Conservation (phyloP, 805 yeast species). For the Ogataea methylovora region DNA sequence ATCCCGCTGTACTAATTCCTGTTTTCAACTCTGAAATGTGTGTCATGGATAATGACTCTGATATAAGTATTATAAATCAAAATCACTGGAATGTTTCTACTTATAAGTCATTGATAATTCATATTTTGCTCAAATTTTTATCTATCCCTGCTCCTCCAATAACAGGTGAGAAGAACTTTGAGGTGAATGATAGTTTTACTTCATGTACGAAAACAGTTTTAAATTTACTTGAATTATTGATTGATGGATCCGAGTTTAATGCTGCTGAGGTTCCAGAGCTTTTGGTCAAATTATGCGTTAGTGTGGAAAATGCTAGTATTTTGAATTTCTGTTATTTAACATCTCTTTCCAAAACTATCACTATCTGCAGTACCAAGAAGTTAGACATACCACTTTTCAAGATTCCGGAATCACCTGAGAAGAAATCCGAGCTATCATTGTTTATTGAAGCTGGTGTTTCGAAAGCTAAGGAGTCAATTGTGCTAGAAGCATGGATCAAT, state of each 20-base stretch:
- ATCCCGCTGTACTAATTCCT: conserved; percentile 34
- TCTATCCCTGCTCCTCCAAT: conserved; percentile 9
- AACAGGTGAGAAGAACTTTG: conserved; percentile 2
- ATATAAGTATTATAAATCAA: conserved; percentile 31
- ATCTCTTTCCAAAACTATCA: conserved; percentile 15
- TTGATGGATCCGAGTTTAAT: conserved; percentile 52
- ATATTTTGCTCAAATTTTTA: conserved; percentile 40
- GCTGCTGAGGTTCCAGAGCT: conserved; percentile 28
- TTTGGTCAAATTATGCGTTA: conserved; percentile 9
- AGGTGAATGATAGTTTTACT: not conserved
- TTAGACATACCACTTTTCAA: conserved; percentile 10
- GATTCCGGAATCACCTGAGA: conserved; percentile 3
- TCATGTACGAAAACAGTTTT: conserved; percentile 36
- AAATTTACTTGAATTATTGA: conserved; percentile 34
- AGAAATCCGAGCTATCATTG: conserved; percentile 13
- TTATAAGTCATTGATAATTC: conserved; percentile 48
- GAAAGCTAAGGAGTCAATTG: conserved; percentile 13
- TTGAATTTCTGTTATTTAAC: conserved; percentile 15
- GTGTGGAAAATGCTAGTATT: conserved; percentile 4
- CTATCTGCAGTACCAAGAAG: conserved; percentile 15
- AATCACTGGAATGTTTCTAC: conserved; percentile 49
- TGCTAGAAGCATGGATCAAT: conserved; percentile 20
- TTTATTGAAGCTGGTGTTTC: conserved; percentile 19
- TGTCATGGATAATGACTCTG: conserved; percentile 40
- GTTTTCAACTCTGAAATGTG: conserved; percentile 52